These are phyloP conservation scores for Amphibolis antarctica DNA, from an alignment of 106 monocot genomes.

Conservation along the genomic window DNA sequence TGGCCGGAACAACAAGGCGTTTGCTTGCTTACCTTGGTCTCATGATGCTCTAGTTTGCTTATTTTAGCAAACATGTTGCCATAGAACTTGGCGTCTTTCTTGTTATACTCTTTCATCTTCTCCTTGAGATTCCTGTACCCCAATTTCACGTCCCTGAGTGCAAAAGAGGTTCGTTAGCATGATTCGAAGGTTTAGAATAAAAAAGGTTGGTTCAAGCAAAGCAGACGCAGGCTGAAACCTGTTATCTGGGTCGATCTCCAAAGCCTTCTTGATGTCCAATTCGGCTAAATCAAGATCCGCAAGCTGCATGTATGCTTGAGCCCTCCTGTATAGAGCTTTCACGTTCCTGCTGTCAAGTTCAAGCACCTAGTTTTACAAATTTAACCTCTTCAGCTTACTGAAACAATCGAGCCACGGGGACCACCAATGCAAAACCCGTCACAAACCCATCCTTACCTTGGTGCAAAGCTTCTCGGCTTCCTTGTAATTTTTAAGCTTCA, in stretches of 20 bases:
- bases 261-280: slow-evolving; percentile 70
- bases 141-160: slow-evolving; percentile 57
- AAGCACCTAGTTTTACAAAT: slow-evolving; percentile 45
- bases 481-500: slow-evolving; percentile 48
- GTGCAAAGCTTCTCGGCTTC: slow-evolving; percentile 48
- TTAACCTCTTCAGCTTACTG: no score
- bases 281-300: slow-evolving; percentile 80
- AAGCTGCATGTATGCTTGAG: slow-evolving; percentile 59
- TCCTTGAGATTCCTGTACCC: slow-evolving; percentile 52
- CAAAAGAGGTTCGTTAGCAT: not conserved
- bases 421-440: not conserved
- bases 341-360: slow-evolving; percentile 70
- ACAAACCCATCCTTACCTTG: slow-evolving; percentile 26
- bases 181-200: not conserved
- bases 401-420: no score
- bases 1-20: no score
- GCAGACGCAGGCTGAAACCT: slow-evolving; percentile 15
- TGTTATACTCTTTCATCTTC: slow-evolving; percentile 64
- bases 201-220: no score
- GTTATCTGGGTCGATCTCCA: slow-evolving; percentile 81
- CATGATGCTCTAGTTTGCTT: slow-evolving; percentile 42
- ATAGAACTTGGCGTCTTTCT: slow-evolving; percentile 66
- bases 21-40: slow-evolving; percentile 32
- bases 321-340: slow-evolving; percentile 73
- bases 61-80: slow-evolving; percentile 69